Conservation (phyloP, 2,329 filamentous ascomycete genomes). For the Fusarium abutilonis region DNA sequence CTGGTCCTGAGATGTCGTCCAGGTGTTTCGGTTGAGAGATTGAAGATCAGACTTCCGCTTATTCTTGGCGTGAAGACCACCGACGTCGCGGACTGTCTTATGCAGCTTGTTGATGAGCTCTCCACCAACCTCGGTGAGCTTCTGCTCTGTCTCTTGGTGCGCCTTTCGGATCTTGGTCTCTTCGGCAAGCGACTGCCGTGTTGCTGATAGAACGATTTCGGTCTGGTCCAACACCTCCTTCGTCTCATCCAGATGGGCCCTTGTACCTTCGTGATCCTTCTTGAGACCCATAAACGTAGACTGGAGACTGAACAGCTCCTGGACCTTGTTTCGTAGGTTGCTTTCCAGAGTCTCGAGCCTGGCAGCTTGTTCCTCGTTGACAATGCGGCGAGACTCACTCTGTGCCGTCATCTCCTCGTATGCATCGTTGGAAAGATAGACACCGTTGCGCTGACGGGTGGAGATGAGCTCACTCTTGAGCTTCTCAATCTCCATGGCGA, state of each 20-base stretch:
- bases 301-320: conserved; percentile 88
- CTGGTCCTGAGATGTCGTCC: conserved; percentile 78
- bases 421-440: conserved; percentile 87
- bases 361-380: conserved; percentile 90
- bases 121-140: conserved; percentile 76
- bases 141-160: conserved; percentile 84
- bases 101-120: conserved; percentile 81
- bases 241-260: conserved; percentile 77
- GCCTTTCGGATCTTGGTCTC: conserved; percentile 83
- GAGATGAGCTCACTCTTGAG: conserved; percentile 93
- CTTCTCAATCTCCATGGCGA: conserved; percentile 91
- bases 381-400: conserved; percentile 89
- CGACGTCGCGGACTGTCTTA: conserved; percentile 81
- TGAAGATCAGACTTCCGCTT: conserved; percentile 87
- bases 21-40: conserved; percentile 78
- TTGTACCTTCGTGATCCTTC: conserved; percentile 86
- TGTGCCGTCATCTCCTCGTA: conserved; percentile 93
- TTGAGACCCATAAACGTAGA: conserved; percentile 88
- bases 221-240: conserved; percentile 86
- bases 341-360: conserved; percentile 92
- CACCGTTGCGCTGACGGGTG: conserved; percentile 91
- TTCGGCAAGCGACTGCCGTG: conserved; percentile 78
- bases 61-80: conserved; percentile 85
- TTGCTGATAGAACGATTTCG: conserved; percentile 82
- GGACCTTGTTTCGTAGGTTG: conserved; percentile 90